Percentiles rank a stretch among this genome's conserved stretches.
Conservation (phyloP, 1,284 basidiomycete genomes). For the Hemileia vastatrix region DNA sequence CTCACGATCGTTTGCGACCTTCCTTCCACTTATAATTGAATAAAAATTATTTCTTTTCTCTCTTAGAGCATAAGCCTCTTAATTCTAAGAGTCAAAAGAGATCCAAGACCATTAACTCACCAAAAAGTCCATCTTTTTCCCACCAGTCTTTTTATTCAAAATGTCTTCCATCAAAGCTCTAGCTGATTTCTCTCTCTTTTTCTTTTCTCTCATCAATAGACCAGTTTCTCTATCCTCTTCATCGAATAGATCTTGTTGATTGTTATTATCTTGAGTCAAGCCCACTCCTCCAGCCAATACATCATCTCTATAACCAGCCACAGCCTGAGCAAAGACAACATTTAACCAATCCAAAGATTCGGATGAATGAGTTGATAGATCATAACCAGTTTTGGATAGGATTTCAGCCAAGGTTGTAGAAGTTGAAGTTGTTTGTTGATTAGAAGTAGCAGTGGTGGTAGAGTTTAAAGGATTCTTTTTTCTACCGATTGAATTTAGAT, state of each 20-base stretch:
- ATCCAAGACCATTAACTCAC: no score
- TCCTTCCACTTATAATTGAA: no score
- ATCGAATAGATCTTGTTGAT: no score
- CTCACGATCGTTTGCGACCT: no score
- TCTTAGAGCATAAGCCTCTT: no score
- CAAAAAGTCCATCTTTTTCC: no score
- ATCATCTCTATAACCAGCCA: slow-evolving; percentile 44
- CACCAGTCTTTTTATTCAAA: no score
- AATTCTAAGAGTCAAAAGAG: no score
- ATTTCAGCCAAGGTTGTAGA: slow-evolving; percentile 45
- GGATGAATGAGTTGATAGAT: slow-evolving; percentile 49
- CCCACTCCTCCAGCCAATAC: slow-evolving; percentile 45
- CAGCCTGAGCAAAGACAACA: slow-evolving; percentile 51
- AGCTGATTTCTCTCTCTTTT: slow-evolving; percentile 26
- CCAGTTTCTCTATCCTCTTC: no score
- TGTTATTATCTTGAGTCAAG: no score
- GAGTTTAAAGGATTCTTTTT: slow-evolving; percentile 24
- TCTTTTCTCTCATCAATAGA: slow-evolving; percentile 9
- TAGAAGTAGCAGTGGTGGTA: slow-evolving; percentile 11
- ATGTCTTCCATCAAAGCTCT: slow-evolving; percentile 37
- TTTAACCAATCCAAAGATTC: slow-evolving; percentile 54
- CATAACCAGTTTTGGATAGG: slow-evolving; percentile 49
- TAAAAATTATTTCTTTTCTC: no score
- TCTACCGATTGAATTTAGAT: slow-evolving; percentile 9
- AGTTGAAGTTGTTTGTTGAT: slow-evolving; percentile 28